Conservation (phyloP, 768 basidiomycete species). For the Tulasnella sp. region DNA sequence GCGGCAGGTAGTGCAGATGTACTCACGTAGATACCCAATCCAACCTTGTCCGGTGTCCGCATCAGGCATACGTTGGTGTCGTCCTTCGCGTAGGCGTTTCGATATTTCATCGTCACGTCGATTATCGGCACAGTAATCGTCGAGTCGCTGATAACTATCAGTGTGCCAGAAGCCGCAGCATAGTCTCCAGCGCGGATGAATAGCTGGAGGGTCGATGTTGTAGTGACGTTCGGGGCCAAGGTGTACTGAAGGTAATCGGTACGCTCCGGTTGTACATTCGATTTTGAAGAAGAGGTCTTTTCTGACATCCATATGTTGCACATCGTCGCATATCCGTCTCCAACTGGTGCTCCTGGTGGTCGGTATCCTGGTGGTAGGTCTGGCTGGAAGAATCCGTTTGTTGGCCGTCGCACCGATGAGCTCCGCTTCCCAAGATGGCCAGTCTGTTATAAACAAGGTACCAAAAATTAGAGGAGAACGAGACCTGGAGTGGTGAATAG, state of each 20-base stretch:
- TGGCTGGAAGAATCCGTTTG: not conserved
- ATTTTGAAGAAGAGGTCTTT: not conserved
- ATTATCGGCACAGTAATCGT: not conserved
- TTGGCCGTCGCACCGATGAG: not conserved
- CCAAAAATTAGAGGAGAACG: not conserved
- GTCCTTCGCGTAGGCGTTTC: not conserved
- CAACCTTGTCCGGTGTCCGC: constrained; percentile 9
- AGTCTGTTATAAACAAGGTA: not conserved
- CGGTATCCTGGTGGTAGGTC: not conserved
- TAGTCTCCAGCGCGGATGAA: constrained; percentile 7
- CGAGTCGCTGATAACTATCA: constrained; percentile 9
- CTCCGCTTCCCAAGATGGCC: not conserved
- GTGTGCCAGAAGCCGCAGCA: constrained; percentile 7
- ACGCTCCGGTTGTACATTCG: constrained; percentile 7
- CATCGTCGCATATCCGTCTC: not conserved
- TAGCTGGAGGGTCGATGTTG: not conserved
- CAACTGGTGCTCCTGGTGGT: constrained; percentile 7
- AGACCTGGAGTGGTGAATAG: not conserved
- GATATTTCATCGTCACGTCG: constrained; percentile 18
- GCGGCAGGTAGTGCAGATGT: not conserved
- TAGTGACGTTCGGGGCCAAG: not conserved
- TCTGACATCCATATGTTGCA: constrained; percentile 10
- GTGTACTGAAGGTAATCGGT: constrained; percentile 7
- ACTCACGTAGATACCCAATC: constrained; percentile 19
- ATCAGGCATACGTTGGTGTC: constrained; percentile 15